Evolutionary conservation across 2,329 filamentous ascomycete genomes (phyloP).

Genomic region (Parastagonospora nodorum): DNA sequence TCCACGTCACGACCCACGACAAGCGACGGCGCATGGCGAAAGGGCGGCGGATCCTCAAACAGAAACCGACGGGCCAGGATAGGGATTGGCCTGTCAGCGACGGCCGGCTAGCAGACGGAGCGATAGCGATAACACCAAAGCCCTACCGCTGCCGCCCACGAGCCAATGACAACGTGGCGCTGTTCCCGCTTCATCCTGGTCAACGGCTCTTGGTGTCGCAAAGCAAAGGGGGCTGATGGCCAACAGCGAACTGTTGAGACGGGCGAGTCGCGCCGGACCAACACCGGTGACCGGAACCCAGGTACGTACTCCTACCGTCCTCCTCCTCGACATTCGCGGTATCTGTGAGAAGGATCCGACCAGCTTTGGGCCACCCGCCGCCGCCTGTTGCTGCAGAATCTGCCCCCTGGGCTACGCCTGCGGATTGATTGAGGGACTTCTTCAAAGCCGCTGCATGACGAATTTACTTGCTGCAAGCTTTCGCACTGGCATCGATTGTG

Average conservation of each 20-base stretch:
- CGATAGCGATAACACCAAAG: conserved; percentile 28
- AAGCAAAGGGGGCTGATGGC: conserved; percentile 30
- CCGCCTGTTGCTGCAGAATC: conserved; percentile 9
- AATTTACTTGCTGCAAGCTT: conserved; percentile 15
- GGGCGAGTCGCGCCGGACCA: conserved; percentile 9
- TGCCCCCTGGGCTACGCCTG: conserved; percentile 29
- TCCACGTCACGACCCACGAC: conserved; percentile 24
- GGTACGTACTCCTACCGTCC: not conserved
- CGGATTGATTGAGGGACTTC: conserved; percentile 15
- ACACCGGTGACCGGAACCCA: conserved; percentile 12
- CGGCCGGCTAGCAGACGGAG: conserved; percentile 19
- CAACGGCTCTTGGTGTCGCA: conserved; percentile 29
- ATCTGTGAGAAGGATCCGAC: not conserved
- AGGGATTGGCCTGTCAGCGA: conserved; percentile 25
- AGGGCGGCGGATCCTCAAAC: conserved; percentile 37
- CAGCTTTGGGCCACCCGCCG: not conserved
- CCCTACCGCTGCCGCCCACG: conserved; percentile 11
- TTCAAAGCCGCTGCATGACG: conserved; percentile 22
- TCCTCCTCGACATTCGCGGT: too few relatives aligned
- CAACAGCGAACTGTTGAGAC: conserved; percentile 30
- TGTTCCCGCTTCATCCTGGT: conserved; percentile 29
- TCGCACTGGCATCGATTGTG: conserved; percentile 4
- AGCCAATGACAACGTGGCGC: conserved; percentile 31
- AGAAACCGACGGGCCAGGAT: conserved; percentile 25
- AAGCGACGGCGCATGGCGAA: conserved; percentile 14